Conservation (phyloP, 2,329 filamentous ascomycete genomes). For the Calonectria pseudoturangicola region DNA sequence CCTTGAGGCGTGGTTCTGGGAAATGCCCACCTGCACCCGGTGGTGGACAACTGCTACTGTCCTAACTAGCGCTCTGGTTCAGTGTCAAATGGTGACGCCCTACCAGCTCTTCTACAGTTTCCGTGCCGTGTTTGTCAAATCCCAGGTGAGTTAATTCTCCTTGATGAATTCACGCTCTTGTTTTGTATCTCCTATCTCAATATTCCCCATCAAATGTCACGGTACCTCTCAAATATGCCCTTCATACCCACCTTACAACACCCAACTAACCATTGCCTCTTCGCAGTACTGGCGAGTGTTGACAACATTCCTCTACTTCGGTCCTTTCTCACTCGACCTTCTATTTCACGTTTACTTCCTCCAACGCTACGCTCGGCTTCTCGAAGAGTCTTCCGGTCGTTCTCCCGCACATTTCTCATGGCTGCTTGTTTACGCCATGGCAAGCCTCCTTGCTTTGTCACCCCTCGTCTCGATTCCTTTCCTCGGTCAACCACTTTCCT, state of each 20-base stretch:
- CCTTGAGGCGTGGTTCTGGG: constrained; percentile 98
- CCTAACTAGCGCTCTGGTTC: constrained; percentile 89
- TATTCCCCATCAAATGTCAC: not conserved
- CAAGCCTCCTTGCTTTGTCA: constrained; percentile 86
- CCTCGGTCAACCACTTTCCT: constrained; percentile 93
- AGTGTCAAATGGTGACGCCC: constrained; percentile 93
- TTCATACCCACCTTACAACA: constrained; percentile 2
- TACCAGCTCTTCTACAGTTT: constrained; percentile 99
- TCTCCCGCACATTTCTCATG: constrained; percentile 96
- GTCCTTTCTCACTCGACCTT: constrained; percentile 93
- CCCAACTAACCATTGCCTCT: constrained; percentile 42
- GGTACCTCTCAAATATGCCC: not conserved
- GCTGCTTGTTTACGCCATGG: constrained; percentile 90
- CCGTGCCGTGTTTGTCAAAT: constrained; percentile 91
- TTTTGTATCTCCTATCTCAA: constrained; percentile 12
- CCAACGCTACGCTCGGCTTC: constrained; percentile 93
- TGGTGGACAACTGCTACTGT: constrained; percentile 98
- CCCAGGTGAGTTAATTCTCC: constrained; percentile 78
- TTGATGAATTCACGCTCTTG: not conserved
- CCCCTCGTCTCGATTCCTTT: constrained; percentile 94
- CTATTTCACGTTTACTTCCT: constrained; percentile 99
- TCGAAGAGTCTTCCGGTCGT: constrained; percentile 95
- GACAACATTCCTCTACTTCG: constrained; percentile 98
- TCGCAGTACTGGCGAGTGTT: constrained; percentile 94
- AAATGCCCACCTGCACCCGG: constrained; percentile 96